Conservation (phyloP, 2,329 filamentous ascomycete species). For the Penicillium crustosum region DNA sequence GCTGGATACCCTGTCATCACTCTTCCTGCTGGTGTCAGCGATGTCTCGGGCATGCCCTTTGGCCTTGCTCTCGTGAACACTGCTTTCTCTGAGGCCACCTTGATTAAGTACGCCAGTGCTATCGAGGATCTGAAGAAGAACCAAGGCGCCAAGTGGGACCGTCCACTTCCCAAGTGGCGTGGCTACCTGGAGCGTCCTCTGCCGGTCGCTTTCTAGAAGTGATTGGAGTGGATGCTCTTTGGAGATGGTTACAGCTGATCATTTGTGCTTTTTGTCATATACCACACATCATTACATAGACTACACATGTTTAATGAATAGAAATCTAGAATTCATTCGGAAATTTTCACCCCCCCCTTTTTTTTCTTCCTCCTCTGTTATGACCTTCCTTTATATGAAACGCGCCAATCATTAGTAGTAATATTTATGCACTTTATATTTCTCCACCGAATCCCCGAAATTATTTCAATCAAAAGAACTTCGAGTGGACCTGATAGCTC, state of each 20-base stretch:
- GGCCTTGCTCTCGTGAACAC: slow-evolving; percentile 62
- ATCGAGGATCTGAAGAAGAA: slow-evolving; percentile 59
- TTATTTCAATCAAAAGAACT: not conserved
- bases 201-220: slow-evolving; percentile 32
- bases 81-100: slow-evolving; percentile 58
- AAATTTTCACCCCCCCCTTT: not conserved
- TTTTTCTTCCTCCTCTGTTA: not conserved
- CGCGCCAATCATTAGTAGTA: not conserved
- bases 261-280: slow-evolving; percentile 8
- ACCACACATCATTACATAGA: slow-evolving; percentile 11
- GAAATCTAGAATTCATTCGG: not conserved
- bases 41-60: slow-evolving; percentile 59
- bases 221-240: not conserved
- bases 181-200: slow-evolving; percentile 48
- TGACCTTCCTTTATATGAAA: not conserved
- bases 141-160: slow-evolving; percentile 47
- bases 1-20: slow-evolving; percentile 74
- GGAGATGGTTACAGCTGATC: not conserved
- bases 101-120: slow-evolving; percentile 63
- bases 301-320: slow-evolving; percentile 4
- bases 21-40: slow-evolving; percentile 61
- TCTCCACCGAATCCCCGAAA: not conserved
- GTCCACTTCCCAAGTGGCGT: slow-evolving; percentile 54
- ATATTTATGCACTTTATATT: no score
- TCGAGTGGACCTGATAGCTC: not conserved